Conservation (phyloP, 345 rosid species). For the Lumnitzera racemosa region DNA sequence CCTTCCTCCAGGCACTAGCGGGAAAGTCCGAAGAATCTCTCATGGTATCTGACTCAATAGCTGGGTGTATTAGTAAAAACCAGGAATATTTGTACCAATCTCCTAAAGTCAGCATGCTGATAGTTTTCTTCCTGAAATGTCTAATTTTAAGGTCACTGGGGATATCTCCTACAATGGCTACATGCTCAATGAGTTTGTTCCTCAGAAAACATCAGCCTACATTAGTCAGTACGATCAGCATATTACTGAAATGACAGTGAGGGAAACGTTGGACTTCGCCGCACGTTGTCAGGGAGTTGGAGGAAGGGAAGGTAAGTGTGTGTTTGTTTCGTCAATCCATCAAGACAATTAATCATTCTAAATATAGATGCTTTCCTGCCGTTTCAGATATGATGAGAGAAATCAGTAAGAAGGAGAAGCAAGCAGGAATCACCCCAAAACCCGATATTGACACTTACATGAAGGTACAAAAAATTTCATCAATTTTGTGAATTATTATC, state of each 20-base stretch:
- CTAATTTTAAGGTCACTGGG: conserved; percentile 19
- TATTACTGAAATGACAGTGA: conserved; percentile 33
- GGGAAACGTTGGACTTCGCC: conserved; percentile 33
- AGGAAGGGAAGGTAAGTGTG: conserved; percentile 17
- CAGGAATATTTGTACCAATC: background rate
- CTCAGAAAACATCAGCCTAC: conserved; percentile 34
- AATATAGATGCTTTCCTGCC: background rate
- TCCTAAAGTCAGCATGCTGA: background rate
- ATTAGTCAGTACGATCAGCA: conserved; percentile 31
- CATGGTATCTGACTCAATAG: conserved; percentile 19
- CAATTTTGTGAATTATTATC: background rate
- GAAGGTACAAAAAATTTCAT: conserved; percentile 25
- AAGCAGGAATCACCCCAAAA: conserved; percentile 35
- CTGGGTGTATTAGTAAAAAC: no score
- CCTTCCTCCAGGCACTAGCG: conserved; percentile 38
- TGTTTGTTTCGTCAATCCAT: background rate
- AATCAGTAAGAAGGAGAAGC: conserved; percentile 37
- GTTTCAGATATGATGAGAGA: conserved; percentile 29
- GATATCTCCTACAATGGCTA: conserved; percentile 28
- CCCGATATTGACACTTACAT: conserved; percentile 43
- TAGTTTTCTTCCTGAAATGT: background rate
- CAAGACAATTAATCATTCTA: background rate
- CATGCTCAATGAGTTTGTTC: conserved; percentile 26
- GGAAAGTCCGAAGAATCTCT: conserved; percentile 33
- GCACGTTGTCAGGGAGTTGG: conserved; percentile 41